Evolutionary conservation across 257 asterid species (phyloP).

Genomic region (Coffea canephora): DNA sequence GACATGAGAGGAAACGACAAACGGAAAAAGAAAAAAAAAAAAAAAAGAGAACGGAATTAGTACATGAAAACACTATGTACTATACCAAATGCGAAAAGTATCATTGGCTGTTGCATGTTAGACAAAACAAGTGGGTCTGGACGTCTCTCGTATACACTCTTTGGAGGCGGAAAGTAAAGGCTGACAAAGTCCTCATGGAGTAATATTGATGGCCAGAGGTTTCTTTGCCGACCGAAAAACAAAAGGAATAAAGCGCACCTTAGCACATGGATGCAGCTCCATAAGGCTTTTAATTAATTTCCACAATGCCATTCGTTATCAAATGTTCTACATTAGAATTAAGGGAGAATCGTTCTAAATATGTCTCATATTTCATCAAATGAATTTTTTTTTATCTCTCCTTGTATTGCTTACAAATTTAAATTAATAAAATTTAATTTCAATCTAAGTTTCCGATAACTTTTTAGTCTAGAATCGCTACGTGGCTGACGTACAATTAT

Average conservation of each 20-base stretch:
- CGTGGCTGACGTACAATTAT: too few relatives aligned
- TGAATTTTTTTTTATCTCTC: too few relatives aligned
- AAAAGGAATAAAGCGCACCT: constrained; percentile 37
- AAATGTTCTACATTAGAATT: too few relatives aligned
- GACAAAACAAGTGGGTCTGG: constrained; percentile 36
- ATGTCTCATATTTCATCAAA: too few relatives aligned
- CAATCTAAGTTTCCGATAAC: too few relatives aligned
- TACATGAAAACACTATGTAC: neutral
- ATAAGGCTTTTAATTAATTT: neutral
- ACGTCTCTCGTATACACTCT: neutral
- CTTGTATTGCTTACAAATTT: too few relatives aligned
- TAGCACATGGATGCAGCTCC: constrained; percentile 30
- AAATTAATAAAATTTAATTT: too few relatives aligned
- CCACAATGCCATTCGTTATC: neutral
- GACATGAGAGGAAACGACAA: constrained; percentile 13
- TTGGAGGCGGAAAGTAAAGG: neutral
- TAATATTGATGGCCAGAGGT: constrained; percentile 8
- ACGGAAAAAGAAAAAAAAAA: neutral
- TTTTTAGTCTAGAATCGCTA: too few relatives aligned
- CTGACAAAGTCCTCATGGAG: neutral
- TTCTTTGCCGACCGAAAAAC: constrained; percentile 33
- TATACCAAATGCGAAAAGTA: neutral
- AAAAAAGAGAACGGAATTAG: neutral
- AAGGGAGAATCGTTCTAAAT: too few relatives aligned
- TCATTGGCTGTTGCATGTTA: constrained; percentile 22